phyloP scores from a whole-genome alignment of 1,284 basidiomycete genomes.

The Pyrrhoderma lamaoense region DNA sequence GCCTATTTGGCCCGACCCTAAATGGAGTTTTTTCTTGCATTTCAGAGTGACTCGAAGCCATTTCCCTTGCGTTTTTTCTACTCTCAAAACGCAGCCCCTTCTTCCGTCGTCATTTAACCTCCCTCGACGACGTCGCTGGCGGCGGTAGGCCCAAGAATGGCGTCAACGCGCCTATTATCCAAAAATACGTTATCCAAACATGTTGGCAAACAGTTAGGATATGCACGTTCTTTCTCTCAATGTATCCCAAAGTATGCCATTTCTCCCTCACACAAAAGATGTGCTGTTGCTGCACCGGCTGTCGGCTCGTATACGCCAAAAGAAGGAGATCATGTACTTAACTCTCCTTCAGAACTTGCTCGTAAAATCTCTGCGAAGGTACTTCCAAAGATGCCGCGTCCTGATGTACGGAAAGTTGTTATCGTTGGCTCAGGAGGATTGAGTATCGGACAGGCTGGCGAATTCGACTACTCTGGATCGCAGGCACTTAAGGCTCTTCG shows the following conservation, averaged over 20 bases:
- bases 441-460: conserved; percentile 96
- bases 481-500: conserved; percentile 98
- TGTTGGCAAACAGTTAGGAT: neutral
- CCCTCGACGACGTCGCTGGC: neutral
- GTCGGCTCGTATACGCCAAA: conserved; percentile 65
- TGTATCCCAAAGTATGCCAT: conserved; percentile 6
- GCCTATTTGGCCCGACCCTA: neutral
- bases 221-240: conserved; percentile 12
- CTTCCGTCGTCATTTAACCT: neutral
- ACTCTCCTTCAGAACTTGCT: conserved; percentile 88
- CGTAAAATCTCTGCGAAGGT: conserved; percentile 88
- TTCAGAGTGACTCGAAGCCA: neutral
- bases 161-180: conserved; percentile 12
- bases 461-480: conserved; percentile 99
- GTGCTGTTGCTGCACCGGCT: conserved; percentile 72
- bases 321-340: conserved; percentile 77
- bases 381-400: conserved; percentile 76
- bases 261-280: conserved; percentile 18
- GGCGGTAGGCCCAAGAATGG: conserved; percentile 9
- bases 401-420: conserved; percentile 92
- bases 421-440: conserved; percentile 97
- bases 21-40: neutral
- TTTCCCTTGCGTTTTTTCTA: too few relatives aligned
- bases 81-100: too few relatives aligned
- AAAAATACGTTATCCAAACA: neutral